Evolutionary conservation across 371 early-diverging fungal genomes (phyloP).

Genomic region (Mortierella sp.): DNA sequence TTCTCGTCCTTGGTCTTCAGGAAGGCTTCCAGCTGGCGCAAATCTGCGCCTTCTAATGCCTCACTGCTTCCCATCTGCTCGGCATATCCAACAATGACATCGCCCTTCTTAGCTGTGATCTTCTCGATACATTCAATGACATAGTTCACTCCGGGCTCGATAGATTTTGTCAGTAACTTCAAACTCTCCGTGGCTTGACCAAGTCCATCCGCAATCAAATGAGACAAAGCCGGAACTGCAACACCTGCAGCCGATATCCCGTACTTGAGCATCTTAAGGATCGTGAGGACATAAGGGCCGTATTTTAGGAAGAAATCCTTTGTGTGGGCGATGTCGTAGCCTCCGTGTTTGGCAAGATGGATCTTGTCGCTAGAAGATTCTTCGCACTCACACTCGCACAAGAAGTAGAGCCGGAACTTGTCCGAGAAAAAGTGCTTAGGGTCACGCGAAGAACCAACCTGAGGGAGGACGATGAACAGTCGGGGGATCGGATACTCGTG

Average conservation of each 20-base stretch:
- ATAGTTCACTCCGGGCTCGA: background rate
- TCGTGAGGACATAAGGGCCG: constrained; percentile 8
- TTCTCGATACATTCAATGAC: background rate
- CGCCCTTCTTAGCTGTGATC: background rate
- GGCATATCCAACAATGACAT: background rate
- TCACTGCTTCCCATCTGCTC: background rate
- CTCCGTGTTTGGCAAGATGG: constrained; percentile 19
- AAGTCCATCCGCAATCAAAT: constrained; percentile 1
- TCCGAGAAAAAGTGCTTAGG: background rate
- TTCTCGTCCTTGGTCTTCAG: constrained; percentile 4
- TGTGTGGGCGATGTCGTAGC: constrained; percentile 16
- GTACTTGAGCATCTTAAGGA: constrained; percentile 19
- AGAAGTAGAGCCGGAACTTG: constrained; percentile 23
- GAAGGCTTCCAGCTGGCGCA: constrained; percentile 11
- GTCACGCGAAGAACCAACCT: background rate
- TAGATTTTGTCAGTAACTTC: background rate
- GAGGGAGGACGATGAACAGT: constrained; percentile 17
- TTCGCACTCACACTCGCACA: constrained; percentile 20
- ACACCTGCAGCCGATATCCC: constrained; percentile 12
- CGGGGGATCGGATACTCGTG: constrained; percentile 25
- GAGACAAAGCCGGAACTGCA: constrained; percentile 14
- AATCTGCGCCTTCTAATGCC: constrained; percentile 8
- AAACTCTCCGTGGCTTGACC: background rate
- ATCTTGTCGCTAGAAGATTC: background rate
- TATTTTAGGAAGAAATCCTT: constrained; percentile 22